A percentile compares a stretch with the other conserved stretches of the same genome.
Evolutionary conservation across 2,329 filamentous ascomycete species (phyloP).

Genomic region (Didymella segeticola): DNA sequence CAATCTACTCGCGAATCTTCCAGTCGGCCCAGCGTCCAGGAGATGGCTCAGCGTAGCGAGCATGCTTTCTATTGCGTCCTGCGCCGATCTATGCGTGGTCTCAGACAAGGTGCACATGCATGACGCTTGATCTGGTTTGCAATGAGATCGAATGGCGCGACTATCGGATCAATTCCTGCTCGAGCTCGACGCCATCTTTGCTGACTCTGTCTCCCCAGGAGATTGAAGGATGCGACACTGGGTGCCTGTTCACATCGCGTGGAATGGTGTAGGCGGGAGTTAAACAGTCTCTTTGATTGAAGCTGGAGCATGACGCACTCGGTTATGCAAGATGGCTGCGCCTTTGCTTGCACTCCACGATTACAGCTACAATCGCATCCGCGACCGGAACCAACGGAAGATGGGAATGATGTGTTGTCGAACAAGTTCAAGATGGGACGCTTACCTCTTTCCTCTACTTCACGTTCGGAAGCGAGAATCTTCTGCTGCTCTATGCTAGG

Average conservation of each 20-base stretch:
- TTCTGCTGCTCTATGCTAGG: slow-evolving; percentile 76
- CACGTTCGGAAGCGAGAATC: slow-evolving; percentile 70
- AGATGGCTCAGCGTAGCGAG: background rate
- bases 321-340: slow-evolving; percentile 5
- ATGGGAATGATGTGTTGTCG: too few species aligned
- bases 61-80: background rate
- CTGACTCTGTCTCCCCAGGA: slow-evolving; percentile 4
- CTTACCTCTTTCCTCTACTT: slow-evolving; percentile 72
- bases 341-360: slow-evolving; percentile 11
- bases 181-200: background rate
- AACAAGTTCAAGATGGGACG: slow-evolving; percentile 7
- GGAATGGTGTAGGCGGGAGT: slow-evolving; percentile 3
- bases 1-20: background rate
- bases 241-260: slow-evolving; percentile 16
- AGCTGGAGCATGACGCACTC: background rate
- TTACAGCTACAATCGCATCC: background rate
- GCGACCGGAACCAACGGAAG: too few species aligned
- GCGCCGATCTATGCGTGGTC: background rate
- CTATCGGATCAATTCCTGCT: background rate
- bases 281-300: too few species aligned
- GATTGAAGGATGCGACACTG: slow-evolving; percentile 31
- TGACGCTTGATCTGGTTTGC: background rate
- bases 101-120: background rate
- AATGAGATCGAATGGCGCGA: background rate
- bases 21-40: background rate